Conservation (phyloP, 495 filamentous ascomycete genomes). For the Penicillium manginii region DNA sequence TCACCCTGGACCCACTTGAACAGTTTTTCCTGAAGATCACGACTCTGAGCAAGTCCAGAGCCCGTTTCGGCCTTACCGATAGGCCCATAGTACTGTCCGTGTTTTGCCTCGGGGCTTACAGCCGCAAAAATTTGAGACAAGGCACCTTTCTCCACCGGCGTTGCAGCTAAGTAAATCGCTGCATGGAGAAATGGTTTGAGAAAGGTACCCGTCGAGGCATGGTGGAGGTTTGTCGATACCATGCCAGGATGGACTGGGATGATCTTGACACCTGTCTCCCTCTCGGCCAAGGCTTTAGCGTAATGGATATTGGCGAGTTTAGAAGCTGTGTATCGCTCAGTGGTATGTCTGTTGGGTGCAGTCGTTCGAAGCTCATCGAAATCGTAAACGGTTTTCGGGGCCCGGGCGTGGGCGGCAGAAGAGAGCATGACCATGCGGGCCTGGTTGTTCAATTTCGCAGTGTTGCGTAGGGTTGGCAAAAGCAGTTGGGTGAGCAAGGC, state of each 20-base stretch:
- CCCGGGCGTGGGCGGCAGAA: not conserved
- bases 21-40: not conserved
- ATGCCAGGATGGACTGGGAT: not conserved
- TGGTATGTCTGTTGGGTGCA: not conserved
- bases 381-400: not conserved
- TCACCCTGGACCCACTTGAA: not conserved
- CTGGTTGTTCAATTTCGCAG: not conserved
- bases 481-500: not conserved
- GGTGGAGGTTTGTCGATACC: conserved; percentile 1
- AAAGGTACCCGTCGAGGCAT: not conserved
- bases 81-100: not conserved
- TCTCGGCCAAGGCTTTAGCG: not conserved
- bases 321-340: not conserved
- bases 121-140: not conserved
- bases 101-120: not conserved
- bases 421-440: not conserved
- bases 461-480: not conserved
- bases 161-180: not conserved
- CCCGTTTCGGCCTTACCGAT: not conserved
- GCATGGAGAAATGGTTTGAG: not conserved
- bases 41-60: not conserved
- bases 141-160: not conserved
- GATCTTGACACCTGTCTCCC: not conserved
- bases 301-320: not conserved
- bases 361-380: not conserved